phyloP scores from a whole-genome alignment of 805 yeast genomes.

The Candida verbasci region DNA sequence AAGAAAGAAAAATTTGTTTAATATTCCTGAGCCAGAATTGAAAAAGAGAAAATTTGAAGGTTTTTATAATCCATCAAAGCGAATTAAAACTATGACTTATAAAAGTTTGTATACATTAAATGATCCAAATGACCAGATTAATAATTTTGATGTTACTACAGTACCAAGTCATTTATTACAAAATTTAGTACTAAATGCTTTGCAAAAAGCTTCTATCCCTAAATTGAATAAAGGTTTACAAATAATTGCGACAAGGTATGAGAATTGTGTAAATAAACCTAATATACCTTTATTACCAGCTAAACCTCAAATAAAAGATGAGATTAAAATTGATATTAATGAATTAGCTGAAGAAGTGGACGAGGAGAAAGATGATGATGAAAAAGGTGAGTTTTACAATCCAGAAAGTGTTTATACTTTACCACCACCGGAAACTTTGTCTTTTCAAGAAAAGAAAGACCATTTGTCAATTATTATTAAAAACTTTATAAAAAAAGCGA shows the following conservation, averaged over 20 bases:
- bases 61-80: constrained; percentile 28
- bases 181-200: constrained; percentile 62
- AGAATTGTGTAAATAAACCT: constrained; percentile 24
- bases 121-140: constrained; percentile 54
- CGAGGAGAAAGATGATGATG: constrained; percentile 29
- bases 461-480: constrained; percentile 56
- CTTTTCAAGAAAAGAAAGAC: constrained; percentile 50
- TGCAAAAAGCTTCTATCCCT: constrained; percentile 48
- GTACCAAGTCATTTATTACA: constrained; percentile 62
- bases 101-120: constrained; percentile 66
- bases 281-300: neutral
- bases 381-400: constrained; percentile 27
- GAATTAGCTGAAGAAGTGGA: constrained; percentile 8
- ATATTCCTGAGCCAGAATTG: constrained; percentile 25
- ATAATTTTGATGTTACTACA: constrained; percentile 64
- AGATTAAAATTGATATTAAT: constrained; percentile 7
- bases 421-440: constrained; percentile 54
- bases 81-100: constrained; percentile 37
- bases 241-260: constrained; percentile 65
- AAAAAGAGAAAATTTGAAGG: constrained; percentile 41
- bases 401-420: constrained; percentile 45
- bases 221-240: constrained; percentile 62
- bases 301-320: constrained; percentile 3
- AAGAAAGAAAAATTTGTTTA: constrained; percentile 34
- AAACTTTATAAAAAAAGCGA: constrained; percentile 51